Percentiles rank a stretch among this genome's conserved stretches.
phyloP scores from a whole-genome alignment of 352 stramenopile genomes.

The Pythium folliculosum region DNA sequence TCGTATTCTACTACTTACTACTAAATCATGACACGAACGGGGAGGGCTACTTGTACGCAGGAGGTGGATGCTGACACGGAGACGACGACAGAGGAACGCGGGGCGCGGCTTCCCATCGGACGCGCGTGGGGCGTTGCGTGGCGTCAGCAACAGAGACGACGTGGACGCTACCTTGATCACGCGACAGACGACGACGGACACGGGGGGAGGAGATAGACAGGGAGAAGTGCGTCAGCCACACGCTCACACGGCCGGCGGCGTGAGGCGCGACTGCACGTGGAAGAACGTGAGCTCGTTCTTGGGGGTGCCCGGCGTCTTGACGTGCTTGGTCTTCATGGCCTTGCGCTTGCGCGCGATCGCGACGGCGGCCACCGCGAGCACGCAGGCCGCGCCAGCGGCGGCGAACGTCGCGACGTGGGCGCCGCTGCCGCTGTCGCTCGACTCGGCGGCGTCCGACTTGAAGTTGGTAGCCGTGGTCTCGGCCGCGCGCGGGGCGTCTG shows the following conservation, averaged over 20 bases:
- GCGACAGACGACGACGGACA: neutral
- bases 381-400: constrained; percentile 24
- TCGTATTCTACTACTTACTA: constrained; percentile 2
- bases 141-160: neutral
- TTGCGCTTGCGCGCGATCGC: constrained; percentile 23
- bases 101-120: constrained; percentile 10
- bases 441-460: constrained; percentile 12
- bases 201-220: neutral
- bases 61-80: neutral
- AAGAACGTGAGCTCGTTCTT: constrained; percentile 40
- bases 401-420: constrained; percentile 20
- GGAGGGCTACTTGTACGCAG: neutral
- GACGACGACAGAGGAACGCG: neutral
- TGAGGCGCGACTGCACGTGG: constrained; percentile 38
- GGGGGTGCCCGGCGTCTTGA: constrained; percentile 36
- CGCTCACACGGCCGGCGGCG: constrained; percentile 31
- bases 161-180: constrained; percentile 17
- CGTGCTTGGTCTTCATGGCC: constrained; percentile 21
- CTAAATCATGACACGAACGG: neutral
- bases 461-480: constrained; percentile 20
- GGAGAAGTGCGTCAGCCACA: neutral
- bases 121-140: neutral
- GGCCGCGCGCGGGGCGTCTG: neutral
- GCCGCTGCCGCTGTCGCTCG: constrained; percentile 9
- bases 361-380: constrained; percentile 30